Percentiles rank a stretch among this genome's conserved stretches.
Conservation (phyloP, 345 rosid genomes). For the Camelina sativa region DNA sequence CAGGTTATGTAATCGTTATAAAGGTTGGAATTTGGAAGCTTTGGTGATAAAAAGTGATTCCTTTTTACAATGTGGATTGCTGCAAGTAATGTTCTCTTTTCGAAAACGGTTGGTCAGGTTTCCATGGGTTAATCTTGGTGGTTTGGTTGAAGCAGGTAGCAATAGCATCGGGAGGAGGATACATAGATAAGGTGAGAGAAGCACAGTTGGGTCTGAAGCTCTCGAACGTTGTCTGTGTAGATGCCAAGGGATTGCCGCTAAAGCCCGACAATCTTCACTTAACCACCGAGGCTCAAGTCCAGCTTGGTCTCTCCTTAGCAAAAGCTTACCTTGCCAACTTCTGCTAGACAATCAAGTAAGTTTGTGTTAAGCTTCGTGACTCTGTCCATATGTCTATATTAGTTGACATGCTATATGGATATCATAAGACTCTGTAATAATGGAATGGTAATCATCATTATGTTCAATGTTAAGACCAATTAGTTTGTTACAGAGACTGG, state of each 20-base stretch:
- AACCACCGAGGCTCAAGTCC: constrained; percentile 69
- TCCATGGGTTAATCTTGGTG: not conserved
- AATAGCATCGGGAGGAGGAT: constrained; percentile 67
- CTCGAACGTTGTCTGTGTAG: constrained; percentile 68
- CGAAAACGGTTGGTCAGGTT: not conserved
- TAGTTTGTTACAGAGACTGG: not conserved
- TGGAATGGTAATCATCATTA: too few relatives aligned
- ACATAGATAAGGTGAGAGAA: constrained; percentile 71
- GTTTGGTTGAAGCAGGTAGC: constrained; percentile 65
- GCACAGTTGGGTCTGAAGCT: constrained; percentile 67
- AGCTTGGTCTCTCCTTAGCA: constrained; percentile 75
- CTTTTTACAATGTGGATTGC: not conserved
- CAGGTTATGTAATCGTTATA: not conserved
- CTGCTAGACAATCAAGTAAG: constrained; percentile 31
- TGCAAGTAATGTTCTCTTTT: not conserved
- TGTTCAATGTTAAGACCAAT: not conserved
- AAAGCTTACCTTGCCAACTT: constrained; percentile 58
- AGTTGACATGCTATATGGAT: not conserved
- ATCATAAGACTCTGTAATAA: not conserved
- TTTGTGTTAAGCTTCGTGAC: not conserved
- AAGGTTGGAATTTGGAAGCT: not conserved
- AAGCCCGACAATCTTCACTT: constrained; percentile 78
- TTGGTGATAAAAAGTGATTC: not conserved
- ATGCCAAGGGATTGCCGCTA: constrained; percentile 75
- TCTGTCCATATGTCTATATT: not conserved